Conservation (phyloP, 2,329 filamentous ascomycete genomes). For the Fusarium coicis region DNA sequence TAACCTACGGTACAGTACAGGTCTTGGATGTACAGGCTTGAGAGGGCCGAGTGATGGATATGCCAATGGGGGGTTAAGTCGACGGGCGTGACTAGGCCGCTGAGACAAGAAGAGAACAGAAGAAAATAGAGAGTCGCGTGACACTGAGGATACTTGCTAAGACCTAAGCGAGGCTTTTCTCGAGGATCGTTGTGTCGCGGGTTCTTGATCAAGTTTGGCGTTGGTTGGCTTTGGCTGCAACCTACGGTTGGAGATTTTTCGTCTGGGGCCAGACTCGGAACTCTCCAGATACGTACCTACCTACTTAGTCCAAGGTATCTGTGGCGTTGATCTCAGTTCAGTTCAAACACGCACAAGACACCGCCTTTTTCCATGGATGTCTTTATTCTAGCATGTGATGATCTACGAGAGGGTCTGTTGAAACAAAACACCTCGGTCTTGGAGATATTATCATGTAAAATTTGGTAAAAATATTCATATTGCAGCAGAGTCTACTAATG, state of each 20-base stretch:
- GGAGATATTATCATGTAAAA: not conserved
- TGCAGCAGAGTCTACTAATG: not conserved
- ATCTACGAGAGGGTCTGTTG: conserved; percentile 5
- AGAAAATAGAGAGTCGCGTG: conserved; percentile 35
- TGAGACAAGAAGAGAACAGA: conserved; percentile 17
- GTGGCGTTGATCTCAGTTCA: conserved; percentile 20
- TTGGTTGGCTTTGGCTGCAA: conserved; percentile 11
- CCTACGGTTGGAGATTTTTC: conserved; percentile 38
- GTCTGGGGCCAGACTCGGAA: conserved; percentile 22
- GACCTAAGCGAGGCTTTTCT: conserved; percentile 15
- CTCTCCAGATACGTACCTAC: conserved; percentile 25
- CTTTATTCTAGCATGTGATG: conserved; percentile 30
- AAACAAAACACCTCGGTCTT: conserved; percentile 26
- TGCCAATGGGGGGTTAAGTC: not conserved
- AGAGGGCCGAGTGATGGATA: conserved; percentile 28
- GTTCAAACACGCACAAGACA: conserved; percentile 14
- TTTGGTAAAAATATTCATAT: not conserved
- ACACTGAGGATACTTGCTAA: conserved; percentile 32
- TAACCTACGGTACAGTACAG: conserved; percentile 14
- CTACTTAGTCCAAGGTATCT: conserved; percentile 3
- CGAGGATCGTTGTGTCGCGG: conserved; percentile 8
- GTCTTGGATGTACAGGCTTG: conserved; percentile 13
- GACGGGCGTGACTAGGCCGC: conserved; percentile 13
- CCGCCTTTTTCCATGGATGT: conserved; percentile 31
- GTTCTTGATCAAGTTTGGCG: conserved; percentile 33